Evolutionary conservation across 805 yeast species (phyloP).

Genomic region (Cyberlindnera maclurae): DNA sequence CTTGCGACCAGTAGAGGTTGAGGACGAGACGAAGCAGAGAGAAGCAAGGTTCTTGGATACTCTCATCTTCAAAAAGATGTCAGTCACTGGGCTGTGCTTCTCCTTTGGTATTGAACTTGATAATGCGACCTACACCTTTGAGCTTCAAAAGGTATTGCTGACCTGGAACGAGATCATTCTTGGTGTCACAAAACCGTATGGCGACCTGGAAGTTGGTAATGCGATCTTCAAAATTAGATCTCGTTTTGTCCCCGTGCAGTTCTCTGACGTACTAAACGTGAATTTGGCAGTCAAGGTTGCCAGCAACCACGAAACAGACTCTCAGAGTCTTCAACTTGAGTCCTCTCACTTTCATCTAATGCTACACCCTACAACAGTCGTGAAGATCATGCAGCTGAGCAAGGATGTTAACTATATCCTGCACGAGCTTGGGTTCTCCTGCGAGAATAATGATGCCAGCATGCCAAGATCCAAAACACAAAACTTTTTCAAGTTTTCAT

Average conservation of each 20-base stretch:
- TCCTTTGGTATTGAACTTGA: slow-evolving; percentile 4
- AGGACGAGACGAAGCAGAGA: neutral
- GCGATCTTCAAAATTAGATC: slow-evolving; percentile 25
- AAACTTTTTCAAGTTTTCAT: slow-evolving; percentile 24
- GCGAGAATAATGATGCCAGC: neutral
- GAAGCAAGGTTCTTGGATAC: neutral
- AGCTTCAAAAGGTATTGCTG: slow-evolving; percentile 7
- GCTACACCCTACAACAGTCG: slow-evolving; percentile 44
- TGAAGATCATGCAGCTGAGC: slow-evolving; percentile 22
- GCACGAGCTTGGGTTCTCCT: neutral
- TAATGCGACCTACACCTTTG: slow-evolving; percentile 4
- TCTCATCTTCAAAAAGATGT: slow-evolving; percentile 3
- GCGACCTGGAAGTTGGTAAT: slow-evolving; percentile 22
- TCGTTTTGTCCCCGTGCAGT: slow-evolving; percentile 26
- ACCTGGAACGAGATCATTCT: slow-evolving; percentile 9
- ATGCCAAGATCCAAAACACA: neutral
- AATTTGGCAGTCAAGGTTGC: slow-evolving; percentile 36
- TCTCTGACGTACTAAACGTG: slow-evolving; percentile 40
- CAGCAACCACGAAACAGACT: slow-evolving; percentile 28
- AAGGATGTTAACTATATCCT: slow-evolving; percentile 6
- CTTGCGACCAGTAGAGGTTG: neutral
- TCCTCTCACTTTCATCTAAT: slow-evolving; percentile 54
- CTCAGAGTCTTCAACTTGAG: slow-evolving; percentile 46
- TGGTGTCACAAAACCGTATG: slow-evolving; percentile 9
- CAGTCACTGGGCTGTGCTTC: slow-evolving; percentile 5